Percentiles rank a stretch among this genome's conserved stretches.
Evolutionary conservation across 2,329 filamentous ascomycete species (phyloP).

Genomic region (Xylariaceae sp.): DNA sequence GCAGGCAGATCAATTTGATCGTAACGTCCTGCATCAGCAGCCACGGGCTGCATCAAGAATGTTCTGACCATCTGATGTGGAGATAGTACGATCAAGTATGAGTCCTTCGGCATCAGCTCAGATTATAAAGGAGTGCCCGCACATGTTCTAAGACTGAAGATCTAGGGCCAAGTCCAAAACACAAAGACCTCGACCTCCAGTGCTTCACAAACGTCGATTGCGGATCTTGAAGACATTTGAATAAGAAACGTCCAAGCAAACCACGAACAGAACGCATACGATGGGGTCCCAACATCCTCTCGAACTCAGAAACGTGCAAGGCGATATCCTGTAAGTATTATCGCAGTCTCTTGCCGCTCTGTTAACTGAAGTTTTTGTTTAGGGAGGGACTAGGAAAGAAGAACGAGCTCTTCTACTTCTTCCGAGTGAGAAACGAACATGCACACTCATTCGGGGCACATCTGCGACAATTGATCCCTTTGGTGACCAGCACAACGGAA

Average conservation of each 20-base stretch:
- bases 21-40: no score
- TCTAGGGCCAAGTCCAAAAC: not conserved
- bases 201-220: no score
- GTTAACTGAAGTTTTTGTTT: not conserved
- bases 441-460: slow-evolving; percentile 9
- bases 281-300: slow-evolving; percentile 14
- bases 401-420: slow-evolving; percentile 16
- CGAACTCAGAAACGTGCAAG: slow-evolving; percentile 19
- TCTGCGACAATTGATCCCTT: slow-evolving; percentile 13
- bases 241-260: not conserved
- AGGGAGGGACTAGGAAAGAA: slow-evolving; percentile 21
- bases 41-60: no score
- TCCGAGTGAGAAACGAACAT: slow-evolving; percentile 11
- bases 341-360: no score
- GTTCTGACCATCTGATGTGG: no score
- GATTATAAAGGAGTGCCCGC: no score
- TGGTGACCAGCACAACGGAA: slow-evolving; percentile 13
- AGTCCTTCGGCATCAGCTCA: no score
- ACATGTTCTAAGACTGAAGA: no score
- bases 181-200: not conserved
- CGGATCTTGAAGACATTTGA: not conserved
- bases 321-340: slow-evolving; percentile 16
- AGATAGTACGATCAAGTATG: no score
- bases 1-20: no score
- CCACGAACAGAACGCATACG: not conserved